These are phyloP conservation scores for Amyloporia xantha DNA, from an alignment of 768 basidiomycete genomes.

Conservation along the genomic window DNA sequence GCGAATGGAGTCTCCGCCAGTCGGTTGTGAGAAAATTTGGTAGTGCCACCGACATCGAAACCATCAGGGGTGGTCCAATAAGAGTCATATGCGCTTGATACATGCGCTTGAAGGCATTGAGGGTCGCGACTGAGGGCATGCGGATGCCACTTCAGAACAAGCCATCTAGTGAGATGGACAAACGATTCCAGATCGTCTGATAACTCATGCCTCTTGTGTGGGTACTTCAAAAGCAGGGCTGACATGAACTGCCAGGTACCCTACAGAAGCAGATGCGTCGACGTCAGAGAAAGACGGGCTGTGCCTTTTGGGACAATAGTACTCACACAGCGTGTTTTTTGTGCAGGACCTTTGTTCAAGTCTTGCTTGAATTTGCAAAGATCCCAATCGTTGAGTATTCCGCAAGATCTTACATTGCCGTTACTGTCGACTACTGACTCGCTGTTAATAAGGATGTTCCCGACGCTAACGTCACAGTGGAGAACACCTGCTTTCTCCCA, in stretches of 20 bases:
- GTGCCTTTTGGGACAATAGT: too few species aligned
- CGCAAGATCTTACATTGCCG: too few species aligned
- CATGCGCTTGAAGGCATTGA: too few species aligned
- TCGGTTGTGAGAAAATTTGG: background rate
- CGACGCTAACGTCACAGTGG: slow-evolving; percentile 9
- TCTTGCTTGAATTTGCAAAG: background rate
- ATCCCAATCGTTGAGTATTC: background rate
- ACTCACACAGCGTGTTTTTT: too few species aligned
- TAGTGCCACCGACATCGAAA: background rate
- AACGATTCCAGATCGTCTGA: slow-evolving; percentile 18
- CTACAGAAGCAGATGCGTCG: too few species aligned
- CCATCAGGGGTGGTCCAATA: too few species aligned
- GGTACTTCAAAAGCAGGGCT: slow-evolving; percentile 2
- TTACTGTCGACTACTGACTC: too few species aligned
- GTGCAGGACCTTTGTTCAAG: background rate
- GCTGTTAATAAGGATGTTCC: slow-evolving; percentile 5
- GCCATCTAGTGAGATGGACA: slow-evolving; percentile 10
- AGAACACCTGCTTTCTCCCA: background rate
- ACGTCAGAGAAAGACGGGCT: too few species aligned
- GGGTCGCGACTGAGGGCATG: too few species aligned
- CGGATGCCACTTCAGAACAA: background rate
- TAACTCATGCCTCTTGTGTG: slow-evolving; percentile 1
- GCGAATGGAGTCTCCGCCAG: background rate
- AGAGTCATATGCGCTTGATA: too few species aligned
- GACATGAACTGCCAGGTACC: slow-evolving; percentile 20